Evolutionary conservation across 805 yeast species (phyloP).

Genomic region (Kodamaea nitidulidarum): DNA sequence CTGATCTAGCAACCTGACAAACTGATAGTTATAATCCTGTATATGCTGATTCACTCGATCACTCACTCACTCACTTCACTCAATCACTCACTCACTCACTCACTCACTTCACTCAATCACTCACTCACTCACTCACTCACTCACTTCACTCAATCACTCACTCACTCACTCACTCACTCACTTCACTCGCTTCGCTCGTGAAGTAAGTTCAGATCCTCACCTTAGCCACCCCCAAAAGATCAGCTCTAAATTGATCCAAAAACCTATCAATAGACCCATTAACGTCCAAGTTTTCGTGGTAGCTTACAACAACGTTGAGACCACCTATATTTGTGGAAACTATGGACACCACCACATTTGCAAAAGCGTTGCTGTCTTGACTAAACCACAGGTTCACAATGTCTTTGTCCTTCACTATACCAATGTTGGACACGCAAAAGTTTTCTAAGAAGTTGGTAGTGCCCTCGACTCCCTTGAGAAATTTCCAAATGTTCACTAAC

Average conservation of each 20-base stretch:
- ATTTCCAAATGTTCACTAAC: slow-evolving; percentile 8
- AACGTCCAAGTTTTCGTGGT: slow-evolving; percentile 8
- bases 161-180: too few species aligned
- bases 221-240: background rate
- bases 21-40: too few species aligned
- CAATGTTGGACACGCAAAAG: slow-evolving; percentile 8
- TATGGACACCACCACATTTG: slow-evolving; percentile 5
- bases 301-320: slow-evolving; percentile 6
- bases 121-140: too few species aligned
- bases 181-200: too few species aligned
- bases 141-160: too few species aligned
- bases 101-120: too few species aligned
- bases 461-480: slow-evolving; percentile 7
- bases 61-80: too few species aligned
- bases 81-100: too few species aligned
- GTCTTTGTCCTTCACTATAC: slow-evolving; percentile 2
- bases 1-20: too few species aligned
- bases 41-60: too few species aligned
- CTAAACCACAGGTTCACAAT: slow-evolving; percentile 10
- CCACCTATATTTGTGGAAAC: slow-evolving; percentile 7
- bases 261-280: slow-evolving; percentile 4
- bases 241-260: background rate
- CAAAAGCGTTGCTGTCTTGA: slow-evolving; percentile 9
- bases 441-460: slow-evolving; percentile 7
- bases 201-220: background rate